These are phyloP conservation scores for Penstemon davidsonii DNA, from an alignment of 257 asterid species.

Conservation along the genomic window DNA sequence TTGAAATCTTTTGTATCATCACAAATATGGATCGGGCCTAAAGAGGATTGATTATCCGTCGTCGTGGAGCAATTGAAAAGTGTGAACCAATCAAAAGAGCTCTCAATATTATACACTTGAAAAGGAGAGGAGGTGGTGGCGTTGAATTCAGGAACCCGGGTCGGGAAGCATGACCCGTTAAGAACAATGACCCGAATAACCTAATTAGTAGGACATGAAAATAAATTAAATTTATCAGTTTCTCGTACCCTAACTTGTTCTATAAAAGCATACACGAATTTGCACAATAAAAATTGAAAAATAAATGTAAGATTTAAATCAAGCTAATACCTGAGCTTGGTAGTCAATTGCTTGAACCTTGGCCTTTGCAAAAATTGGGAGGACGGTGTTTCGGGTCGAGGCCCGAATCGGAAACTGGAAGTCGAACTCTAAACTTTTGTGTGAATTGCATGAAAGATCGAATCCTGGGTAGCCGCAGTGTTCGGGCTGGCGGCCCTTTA, in stretches of 20 bases:
- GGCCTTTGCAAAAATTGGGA: slow-evolving; percentile 46
- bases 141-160: slow-evolving; percentile 30
- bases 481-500: slow-evolving; percentile 33
- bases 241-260: too few relatives aligned
- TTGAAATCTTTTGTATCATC: slow-evolving; percentile 27
- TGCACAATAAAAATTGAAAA: too few relatives aligned
- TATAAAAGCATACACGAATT: too few relatives aligned
- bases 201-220: too few relatives aligned
- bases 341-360: slow-evolving; percentile 42
- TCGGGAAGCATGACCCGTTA: slow-evolving; percentile 48
- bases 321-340: slow-evolving; percentile 24
- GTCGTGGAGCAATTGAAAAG: slow-evolving; percentile 58
- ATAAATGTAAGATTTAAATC: too few relatives aligned
- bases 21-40: slow-evolving; percentile 41
- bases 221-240: too few relatives aligned
- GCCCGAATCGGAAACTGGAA: slow-evolving; percentile 29
- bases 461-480: slow-evolving; percentile 63
- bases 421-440: slow-evolving; percentile 27
- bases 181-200: slow-evolving; percentile 31
- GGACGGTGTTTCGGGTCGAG: slow-evolving; percentile 34
- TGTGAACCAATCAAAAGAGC: slow-evolving; percentile 29
- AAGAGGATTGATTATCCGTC: not conserved
- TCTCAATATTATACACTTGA: slow-evolving; percentile 3
- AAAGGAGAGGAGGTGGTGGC: slow-evolving; percentile 43
- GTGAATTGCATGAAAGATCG: slow-evolving; percentile 43